Evolutionary conservation across 768 basidiomycete genomes (phyloP).

Genomic region (Thelephora ganbajun): DNA sequence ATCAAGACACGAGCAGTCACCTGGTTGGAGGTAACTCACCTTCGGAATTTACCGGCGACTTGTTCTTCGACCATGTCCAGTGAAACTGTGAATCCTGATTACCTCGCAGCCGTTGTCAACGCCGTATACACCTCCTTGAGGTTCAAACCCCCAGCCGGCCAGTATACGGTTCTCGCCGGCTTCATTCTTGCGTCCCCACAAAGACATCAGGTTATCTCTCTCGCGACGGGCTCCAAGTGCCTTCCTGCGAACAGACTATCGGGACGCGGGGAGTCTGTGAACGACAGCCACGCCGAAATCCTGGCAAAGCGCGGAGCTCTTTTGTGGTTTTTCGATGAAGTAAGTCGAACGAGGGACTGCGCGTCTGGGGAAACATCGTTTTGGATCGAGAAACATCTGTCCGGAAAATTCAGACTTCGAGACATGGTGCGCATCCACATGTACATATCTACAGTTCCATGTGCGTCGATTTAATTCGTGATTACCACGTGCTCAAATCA

Average conservation of each 20-base stretch:
- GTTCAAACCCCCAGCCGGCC: conserved; percentile 35
- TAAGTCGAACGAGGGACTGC: conserved; percentile 20
- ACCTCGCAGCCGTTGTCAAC: conserved; percentile 25
- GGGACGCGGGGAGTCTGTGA: conserved; percentile 58
- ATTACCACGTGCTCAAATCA: conserved; percentile 1
- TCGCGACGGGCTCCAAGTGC: conserved; percentile 81
- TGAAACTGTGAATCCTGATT: conserved; percentile 7
- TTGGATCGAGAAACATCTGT: conserved; percentile 29
- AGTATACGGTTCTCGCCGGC: conserved; percentile 52
- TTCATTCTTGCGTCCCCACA: conserved; percentile 30
- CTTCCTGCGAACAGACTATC: conserved; percentile 53
- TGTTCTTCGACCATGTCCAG: too few species aligned
- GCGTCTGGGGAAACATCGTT: conserved; percentile 20
- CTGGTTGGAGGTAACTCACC: too few species aligned
- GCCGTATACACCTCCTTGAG: conserved; percentile 29
- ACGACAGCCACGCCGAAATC: conserved; percentile 88
- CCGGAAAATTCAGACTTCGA: conserved; percentile 32
- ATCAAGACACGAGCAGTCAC: too few species aligned
- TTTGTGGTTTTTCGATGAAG: conserved; percentile 72
- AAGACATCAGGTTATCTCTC: conserved; percentile 41
- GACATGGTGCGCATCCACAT: conserved; percentile 39
- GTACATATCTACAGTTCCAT: conserved; percentile 68
- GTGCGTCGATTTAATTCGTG: conserved; percentile 19
- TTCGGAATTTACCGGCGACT: too few species aligned
- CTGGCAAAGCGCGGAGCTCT: conserved; percentile 71